A percentile compares a stretch with the other conserved stretches of the same genome.
phyloP scores from a whole-genome alignment of 2,329 filamentous ascomycete genomes.

The Cyphellophora attinorum region DNA sequence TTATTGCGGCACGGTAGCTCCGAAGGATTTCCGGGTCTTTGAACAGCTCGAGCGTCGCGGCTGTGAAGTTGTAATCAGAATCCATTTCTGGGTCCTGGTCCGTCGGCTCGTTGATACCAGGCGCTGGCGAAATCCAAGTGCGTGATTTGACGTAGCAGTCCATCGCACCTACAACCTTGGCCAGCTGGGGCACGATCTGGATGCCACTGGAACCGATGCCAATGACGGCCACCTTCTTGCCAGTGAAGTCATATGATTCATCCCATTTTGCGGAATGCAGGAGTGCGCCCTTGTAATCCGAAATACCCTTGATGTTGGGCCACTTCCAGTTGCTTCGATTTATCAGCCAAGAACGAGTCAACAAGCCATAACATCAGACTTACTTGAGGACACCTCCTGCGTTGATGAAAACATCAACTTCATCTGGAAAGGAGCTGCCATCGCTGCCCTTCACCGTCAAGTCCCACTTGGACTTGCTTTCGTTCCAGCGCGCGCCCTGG shows the following conservation, averaged over 20 bases:
- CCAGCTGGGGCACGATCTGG: conserved; percentile 52
- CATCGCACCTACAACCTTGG: conserved; percentile 35
- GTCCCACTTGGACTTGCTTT: conserved; percentile 21
- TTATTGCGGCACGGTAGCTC: conserved; percentile 35
- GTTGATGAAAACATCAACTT: conserved; percentile 21
- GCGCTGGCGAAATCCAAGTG: conserved; percentile 14
- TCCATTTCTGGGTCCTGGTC: conserved; percentile 9
- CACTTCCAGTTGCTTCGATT: conserved; percentile 26
- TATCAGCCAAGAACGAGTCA: background rate
- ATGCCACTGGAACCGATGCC: conserved; percentile 55
- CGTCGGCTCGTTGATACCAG: conserved; percentile 8
- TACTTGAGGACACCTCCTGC: conserved; percentile 31
- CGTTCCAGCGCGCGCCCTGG: conserved; percentile 21
- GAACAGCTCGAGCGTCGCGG: conserved; percentile 1
- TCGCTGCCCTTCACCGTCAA: conserved; percentile 17
- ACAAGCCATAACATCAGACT: conserved; percentile 21
- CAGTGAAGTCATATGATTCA: conserved; percentile 40
- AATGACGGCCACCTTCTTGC: conserved; percentile 55
- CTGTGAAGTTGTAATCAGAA: conserved; percentile 12
- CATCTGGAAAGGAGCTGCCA: conserved; percentile 17
- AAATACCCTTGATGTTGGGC: conserved; percentile 50
- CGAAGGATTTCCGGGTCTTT: conserved; percentile 13
- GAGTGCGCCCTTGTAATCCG: conserved; percentile 49
- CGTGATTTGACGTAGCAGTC: conserved; percentile 5
- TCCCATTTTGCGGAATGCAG: conserved; percentile 55